Base-by-base conservation (phyloP, 176 grass and related monocot species). In the Avena insularis region DNA sequence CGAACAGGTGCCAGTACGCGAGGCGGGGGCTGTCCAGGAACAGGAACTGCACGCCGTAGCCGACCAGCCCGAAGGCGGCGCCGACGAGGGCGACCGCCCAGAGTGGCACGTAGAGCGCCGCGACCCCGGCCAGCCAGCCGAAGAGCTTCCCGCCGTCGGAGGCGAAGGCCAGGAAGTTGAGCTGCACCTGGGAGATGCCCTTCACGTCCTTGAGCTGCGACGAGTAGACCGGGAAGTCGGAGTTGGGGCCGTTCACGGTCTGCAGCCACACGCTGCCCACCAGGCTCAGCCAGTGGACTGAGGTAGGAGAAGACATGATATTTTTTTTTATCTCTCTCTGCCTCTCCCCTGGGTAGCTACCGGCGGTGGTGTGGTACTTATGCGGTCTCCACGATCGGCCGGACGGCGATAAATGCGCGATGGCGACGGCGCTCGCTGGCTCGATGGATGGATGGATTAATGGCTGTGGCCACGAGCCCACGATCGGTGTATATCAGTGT, bases 211-310 rank as follows among this genome's bases (percentile, higher is more conserved):
- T 99, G 57, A 99, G 88, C 78, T 93, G 85, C 31, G 97, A 93
- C 77, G 97, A 99, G 85, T 99, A 99, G 23, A 99, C 85, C 10
- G 97, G 90, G 87, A 99, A 99, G 79, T 99, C 97, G 82, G 92
- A 49, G 89, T 99, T 99, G 17, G 94, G 88, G 0, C 94, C 97
- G 87, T 99, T 99, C 50, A 99, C 71, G 66, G 97, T 90, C 75
- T 99, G 97, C 10, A 99, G 94, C 97, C 97, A 99, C 53, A 99
- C 84, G 86, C 94, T 91, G 0, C 89, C 97, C 72, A 99, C 88
- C 84, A 99, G 75, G 87, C 94, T 99, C 87, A 96, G 86, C 93
- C 96, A 99, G 51, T 88, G 92, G 1, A 67, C 72, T 8, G 92
- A 96, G 27, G 94, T 86, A 78, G 93, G 88, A 87, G 92, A 84